Percentiles rank a stretch among this genome's conserved stretches.
These are phyloP conservation scores for Penicillium sp. DNA, from an alignment of 2,329 filamentous ascomycete genomes.

Conservation along the genomic window DNA sequence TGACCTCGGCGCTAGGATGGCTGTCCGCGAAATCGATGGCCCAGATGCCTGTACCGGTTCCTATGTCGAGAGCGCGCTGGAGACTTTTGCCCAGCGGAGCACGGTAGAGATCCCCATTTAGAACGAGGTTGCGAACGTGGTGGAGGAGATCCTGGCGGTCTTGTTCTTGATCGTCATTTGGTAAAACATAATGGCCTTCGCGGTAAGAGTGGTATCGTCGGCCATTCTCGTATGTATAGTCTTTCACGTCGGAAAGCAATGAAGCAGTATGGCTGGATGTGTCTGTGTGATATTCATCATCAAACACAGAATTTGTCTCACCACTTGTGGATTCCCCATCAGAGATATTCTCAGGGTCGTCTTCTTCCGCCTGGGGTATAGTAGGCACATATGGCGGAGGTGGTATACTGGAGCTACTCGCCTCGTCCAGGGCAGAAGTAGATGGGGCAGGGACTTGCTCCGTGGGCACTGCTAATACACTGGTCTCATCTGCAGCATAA, in stretches of 20 bases:
- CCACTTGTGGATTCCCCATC: slow-evolving; percentile 12
- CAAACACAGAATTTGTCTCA: slow-evolving; percentile 16
- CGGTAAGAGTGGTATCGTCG: slow-evolving; percentile 31
- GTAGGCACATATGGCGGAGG: background rate
- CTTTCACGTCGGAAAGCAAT: slow-evolving; percentile 21
- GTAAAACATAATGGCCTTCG: slow-evolving; percentile 32
- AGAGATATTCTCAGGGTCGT: slow-evolving; percentile 9
- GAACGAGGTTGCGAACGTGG: slow-evolving; percentile 36
- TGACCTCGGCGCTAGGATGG: slow-evolving; percentile 41
- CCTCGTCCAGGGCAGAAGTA: background rate
- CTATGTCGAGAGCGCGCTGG: slow-evolving; percentile 39
- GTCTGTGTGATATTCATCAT: slow-evolving; percentile 19
- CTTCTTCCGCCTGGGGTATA: background rate
- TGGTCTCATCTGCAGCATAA: background rate
- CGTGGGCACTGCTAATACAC: background rate
- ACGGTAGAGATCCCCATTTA: slow-evolving; percentile 37
- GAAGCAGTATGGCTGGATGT: slow-evolving; percentile 23
- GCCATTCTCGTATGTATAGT: slow-evolving; percentile 27
- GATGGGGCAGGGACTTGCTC: background rate
- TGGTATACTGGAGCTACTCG: background rate
- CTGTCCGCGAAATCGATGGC: slow-evolving; percentile 38
- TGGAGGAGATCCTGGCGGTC: slow-evolving; percentile 39
- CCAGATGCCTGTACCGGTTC: slow-evolving; percentile 39
- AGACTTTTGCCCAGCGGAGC: slow-evolving; percentile 35
- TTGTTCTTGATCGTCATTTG: slow-evolving; percentile 38